Base-by-base conservation (phyloP, 495 filamentous ascomycete genomes). In the Chaetomium tenue region DNA sequence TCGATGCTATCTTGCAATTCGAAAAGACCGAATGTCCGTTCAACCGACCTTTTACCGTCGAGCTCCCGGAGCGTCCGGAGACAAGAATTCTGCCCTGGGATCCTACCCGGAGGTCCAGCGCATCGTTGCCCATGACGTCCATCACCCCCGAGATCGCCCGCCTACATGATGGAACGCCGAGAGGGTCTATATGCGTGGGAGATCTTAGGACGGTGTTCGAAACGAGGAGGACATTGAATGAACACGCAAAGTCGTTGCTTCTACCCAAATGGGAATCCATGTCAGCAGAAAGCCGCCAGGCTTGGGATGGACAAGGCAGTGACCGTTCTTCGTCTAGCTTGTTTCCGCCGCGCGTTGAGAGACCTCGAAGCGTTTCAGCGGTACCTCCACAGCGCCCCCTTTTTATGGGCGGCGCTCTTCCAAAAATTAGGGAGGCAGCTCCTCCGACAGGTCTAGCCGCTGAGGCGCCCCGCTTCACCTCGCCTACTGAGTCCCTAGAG, bases 11-110 rank as follows among this genome's bases (percentile, higher is more conserved):
- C 5, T 77, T 96, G 50, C 86, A 87, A 61, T 97, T 93, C 72
- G 92, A 97, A 75, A 89, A 89, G 64, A 96, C 91, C 0, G 84
- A 85, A 54, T 96, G 91, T 78, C 92, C 92, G 13, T 97, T 97
- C 74, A 81, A 87, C 66, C 80, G 91, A 56, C 81, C 84, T 5
- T 92, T 94, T 63, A 87, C 83, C 1, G 86, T 94, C 25, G 83
- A 89, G 60, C 76, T 95, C 42, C 92, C 92, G 5, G 87, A 90
- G 61, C 79, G 83, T 55, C 86, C 87, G 1, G 77, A 81, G 65
- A 87, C 84, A 4, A 86, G 81, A 65, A 89, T 86, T 75, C 84
- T 80, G 64, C 85, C 88, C 46, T 92, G 89, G 88, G 87, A n/a
- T n/a, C n/a, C 80, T 39, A 90, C 89, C 13, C 70, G 82, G 72